These are phyloP conservation scores for Gossypium trilobum DNA, from an alignment of 441 rosid genomes.

Conservation along the genomic window DNA sequence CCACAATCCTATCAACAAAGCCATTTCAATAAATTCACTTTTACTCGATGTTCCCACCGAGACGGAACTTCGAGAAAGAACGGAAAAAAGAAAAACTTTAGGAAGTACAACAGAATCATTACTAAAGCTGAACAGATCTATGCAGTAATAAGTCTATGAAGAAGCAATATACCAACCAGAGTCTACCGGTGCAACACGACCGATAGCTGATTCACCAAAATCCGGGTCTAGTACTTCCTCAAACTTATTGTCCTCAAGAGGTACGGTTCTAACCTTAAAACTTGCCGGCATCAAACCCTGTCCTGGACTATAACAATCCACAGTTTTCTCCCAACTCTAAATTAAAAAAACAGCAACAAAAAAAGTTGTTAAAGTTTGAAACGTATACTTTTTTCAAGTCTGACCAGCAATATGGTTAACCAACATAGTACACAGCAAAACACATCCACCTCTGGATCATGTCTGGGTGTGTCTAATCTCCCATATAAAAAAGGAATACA, in stretches of 20 bases:
- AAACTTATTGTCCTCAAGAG: conserved; percentile 48
- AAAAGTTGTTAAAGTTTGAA: neutral
- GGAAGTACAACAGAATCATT: conserved; percentile 14
- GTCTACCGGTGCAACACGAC: conserved; percentile 97
- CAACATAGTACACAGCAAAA: neutral
- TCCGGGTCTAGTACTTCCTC: conserved; percentile 93
- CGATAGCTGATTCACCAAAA: conserved; percentile 94
- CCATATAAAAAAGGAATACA: neutral
- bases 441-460: neutral
- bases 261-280: conserved; percentile 76
- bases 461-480: neutral
- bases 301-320: no score
- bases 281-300: conserved; percentile 28
- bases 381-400: neutral
- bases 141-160: neutral
- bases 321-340: conserved; percentile 39
- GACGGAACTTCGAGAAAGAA: conserved; percentile 9
- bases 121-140: neutral
- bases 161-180: conserved; percentile 50
- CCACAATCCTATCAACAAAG: conserved; percentile 65
- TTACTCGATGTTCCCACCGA: conserved; percentile 6
- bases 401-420: neutral
- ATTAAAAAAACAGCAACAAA: neutral
- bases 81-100: neutral
- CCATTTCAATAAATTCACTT: conserved; percentile 16